phyloP scores from a whole-genome alignment of 2,329 filamentous ascomycete species.

The Penicillium thymicola region DNA sequence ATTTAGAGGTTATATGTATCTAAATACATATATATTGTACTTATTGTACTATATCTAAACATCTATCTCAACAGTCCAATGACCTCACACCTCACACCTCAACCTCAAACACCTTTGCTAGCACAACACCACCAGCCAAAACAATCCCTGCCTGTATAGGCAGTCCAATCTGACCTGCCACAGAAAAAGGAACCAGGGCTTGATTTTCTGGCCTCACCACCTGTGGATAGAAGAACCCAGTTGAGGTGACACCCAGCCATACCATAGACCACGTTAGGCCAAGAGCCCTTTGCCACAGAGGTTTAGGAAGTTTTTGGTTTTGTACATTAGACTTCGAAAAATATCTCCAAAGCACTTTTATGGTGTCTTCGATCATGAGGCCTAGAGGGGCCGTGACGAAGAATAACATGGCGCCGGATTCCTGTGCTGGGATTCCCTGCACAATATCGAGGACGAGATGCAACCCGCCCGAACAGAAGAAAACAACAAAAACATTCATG shows the following conservation, averaged over 20 bases:
- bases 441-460: slow-evolving; percentile 19
- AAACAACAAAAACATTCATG: slow-evolving; percentile 26
- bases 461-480: slow-evolving; percentile 24
- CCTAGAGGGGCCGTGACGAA: slow-evolving; percentile 24
- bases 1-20: too few species aligned
- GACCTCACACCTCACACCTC: slow-evolving; percentile 8
- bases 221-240: slow-evolving; percentile 7
- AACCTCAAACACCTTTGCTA: slow-evolving; percentile 7
- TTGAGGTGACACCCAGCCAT: slow-evolving; percentile 7
- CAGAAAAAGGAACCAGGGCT: slow-evolving; percentile 3
- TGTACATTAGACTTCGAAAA: background rate
- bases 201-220: slow-evolving; percentile 4
- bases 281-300: slow-evolving; percentile 5
- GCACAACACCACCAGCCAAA: slow-evolving; percentile 2
- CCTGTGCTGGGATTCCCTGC: slow-evolving; percentile 12
- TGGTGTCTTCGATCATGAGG: slow-evolving; percentile 29
- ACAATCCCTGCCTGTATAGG: background rate
- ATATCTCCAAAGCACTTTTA: slow-evolving; percentile 18
- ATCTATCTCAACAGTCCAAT: background rate
- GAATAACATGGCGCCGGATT: slow-evolving; percentile 23
- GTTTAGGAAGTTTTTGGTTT: background rate
- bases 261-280: slow-evolving; percentile 7
- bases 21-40: too few species aligned
- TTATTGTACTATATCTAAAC: background rate
- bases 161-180: slow-evolving; percentile 1